Evolutionary conservation across 1,284 basidiomycete species (phyloP).

Genomic region (Boletellus dicymbophilus): DNA sequence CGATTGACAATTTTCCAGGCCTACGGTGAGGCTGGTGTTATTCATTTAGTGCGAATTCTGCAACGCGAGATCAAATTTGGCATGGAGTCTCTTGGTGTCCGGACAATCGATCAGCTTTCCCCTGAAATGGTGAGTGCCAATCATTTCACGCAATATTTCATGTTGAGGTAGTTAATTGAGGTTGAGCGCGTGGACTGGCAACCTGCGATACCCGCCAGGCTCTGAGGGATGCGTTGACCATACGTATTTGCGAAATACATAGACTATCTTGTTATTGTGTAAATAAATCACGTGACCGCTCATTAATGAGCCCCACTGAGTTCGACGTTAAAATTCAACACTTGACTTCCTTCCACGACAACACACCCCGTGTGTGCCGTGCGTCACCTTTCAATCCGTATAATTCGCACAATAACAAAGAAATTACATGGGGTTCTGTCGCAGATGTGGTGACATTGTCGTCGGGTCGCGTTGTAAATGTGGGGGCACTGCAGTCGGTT

Average conservation of each 20-base stretch:
- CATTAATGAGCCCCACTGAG: conserved; percentile 7
- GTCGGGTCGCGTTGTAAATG: conserved; percentile 69
- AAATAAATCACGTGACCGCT: neutral
- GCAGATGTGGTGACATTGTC: conserved; percentile 80
- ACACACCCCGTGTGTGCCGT: too few relatives aligned
- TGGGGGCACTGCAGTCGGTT: conserved; percentile 75
- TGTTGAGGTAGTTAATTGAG: conserved; percentile 58
- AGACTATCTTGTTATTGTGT: too few relatives aligned
- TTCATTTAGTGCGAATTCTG: conserved; percentile 73
- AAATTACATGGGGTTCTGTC: conserved; percentile 71
- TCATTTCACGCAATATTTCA: conserved; percentile 21
- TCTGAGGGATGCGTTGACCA: too few relatives aligned
- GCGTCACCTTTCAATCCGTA: neutral
- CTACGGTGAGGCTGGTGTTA: conserved; percentile 82
- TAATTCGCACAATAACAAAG: neutral
- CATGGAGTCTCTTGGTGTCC: conserved; percentile 81
- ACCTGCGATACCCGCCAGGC: conserved; percentile 32
- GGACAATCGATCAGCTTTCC: conserved; percentile 66
- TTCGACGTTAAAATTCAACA: conserved; percentile 8
- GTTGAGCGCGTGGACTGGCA: conserved; percentile 73
- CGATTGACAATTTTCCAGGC: conserved; percentile 46
- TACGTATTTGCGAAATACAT: too few relatives aligned
- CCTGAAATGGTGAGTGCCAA: conserved; percentile 71
- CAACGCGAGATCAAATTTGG: conserved; percentile 80
- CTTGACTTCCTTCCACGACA: too few relatives aligned